These are phyloP conservation scores for Phalaenopsis hybrid DNA, from an alignment of 116 monocot genomes.

Conservation along the genomic window DNA sequence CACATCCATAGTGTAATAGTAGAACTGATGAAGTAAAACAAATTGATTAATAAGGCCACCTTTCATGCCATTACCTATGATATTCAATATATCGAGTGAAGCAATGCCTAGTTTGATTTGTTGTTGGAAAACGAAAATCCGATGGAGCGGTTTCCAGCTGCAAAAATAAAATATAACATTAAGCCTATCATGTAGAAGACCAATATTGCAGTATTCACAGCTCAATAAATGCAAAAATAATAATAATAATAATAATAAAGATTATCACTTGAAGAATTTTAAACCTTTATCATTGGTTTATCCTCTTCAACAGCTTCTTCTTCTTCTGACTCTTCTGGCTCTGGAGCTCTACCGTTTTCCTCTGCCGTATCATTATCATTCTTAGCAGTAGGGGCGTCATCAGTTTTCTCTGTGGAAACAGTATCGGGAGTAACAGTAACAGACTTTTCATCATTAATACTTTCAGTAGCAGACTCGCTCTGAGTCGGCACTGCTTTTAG, in stretches of 20 bases:
- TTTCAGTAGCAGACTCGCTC: background rate
- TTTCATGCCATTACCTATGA: constrained; percentile 40
- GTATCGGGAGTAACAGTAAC: background rate
- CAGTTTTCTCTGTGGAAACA: constrained; percentile 2
- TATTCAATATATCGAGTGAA: constrained; percentile 83
- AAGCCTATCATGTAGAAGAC: background rate
- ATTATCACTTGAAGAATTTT: background rate
- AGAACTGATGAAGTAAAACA: background rate
- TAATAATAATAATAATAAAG: background rate
- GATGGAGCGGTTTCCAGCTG: constrained; percentile 57
- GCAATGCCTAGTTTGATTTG: constrained; percentile 84
- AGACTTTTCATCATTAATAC: no score
- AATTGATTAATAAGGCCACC: background rate
- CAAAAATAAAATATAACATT: background rate
- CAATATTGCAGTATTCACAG: background rate
- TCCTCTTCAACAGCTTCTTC: constrained; percentile 22
- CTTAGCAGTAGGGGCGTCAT: constrained; percentile 13
- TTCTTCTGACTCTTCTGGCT: constrained; percentile 13
- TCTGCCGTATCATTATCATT: constrained; percentile 9
- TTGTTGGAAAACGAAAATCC: constrained; percentile 60
- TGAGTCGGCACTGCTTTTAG: constrained; percentile 4
- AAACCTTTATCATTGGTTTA: constrained; percentile 41
- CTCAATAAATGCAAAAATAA: background rate
- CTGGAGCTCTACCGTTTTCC: constrained; percentile 14
- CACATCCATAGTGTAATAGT: no score